Evolutionary conservation across 2,329 filamentous ascomycete genomes (phyloP), one percentile per base, ranked within the genome.

Genomic region (Aspergillus udagawae): DNA sequence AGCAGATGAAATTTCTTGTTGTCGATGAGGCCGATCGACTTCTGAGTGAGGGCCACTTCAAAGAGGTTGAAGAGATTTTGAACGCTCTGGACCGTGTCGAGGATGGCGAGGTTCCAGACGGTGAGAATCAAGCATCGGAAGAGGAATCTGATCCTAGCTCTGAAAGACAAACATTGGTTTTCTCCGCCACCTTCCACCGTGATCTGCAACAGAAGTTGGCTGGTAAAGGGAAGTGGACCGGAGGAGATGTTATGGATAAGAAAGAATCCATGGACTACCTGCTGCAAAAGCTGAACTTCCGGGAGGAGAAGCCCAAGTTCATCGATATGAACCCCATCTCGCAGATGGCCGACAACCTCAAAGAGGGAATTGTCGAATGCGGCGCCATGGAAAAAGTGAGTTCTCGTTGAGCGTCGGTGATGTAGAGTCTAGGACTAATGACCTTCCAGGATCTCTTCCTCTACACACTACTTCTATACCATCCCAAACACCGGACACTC

Each of bases 161-260:
- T 9, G 60, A 45, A 69, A 83, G 93, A 44, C 94, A 99, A 70
- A 97, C 92, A 0, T 83, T 99, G 0, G 91, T 99, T 21, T 99
- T 99, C 74, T 97, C 94, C 0, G 94, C 94, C 0, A 99, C 94
- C 0, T 96, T 99, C 73, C 90, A 96, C 70, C 93, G 92, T 68
- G 87, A 88, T 0, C 77, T 99, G 29, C 93, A 97, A 71, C 90
- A 93, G 65, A 97, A 97, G 73, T 82, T 99, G 12, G 86, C 90
- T 1, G 89, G 91, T 27, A 95, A 92, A 71, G 81, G 83, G 21
- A 86, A 84, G 56, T 83, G 79, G 62, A 69, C 67, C 7, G 76
- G 75, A 38, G 77, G 81, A 60, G 83, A 88, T 63, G 74, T 92
- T 29, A 82, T 90, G 76, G 85, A 82, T 65, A 85, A 91, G 56